A percentile compares a stretch with the other conserved stretches of the same genome.
These are phyloP conservation scores for Colletotrichum cereale DNA, from an alignment of 2,329 filamentous ascomycete species.

Conservation along the genomic window DNA sequence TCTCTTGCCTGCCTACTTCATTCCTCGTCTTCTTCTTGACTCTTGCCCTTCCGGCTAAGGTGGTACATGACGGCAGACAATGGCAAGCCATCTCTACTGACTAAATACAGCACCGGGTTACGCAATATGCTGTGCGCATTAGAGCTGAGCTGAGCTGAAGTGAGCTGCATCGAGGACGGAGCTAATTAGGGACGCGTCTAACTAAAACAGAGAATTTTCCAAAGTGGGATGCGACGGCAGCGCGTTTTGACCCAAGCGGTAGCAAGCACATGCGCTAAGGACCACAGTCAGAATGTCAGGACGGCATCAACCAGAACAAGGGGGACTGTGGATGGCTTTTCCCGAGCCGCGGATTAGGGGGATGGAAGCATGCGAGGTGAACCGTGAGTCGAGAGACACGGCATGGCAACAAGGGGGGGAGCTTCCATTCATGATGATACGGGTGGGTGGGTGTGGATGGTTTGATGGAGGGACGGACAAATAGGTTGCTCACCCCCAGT, in stretches of 20 bases:
- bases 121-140: conserved; percentile 1
- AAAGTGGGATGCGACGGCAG: conserved; percentile 21
- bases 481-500: not conserved
- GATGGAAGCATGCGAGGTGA: conserved; percentile 1
- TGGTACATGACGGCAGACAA: not conserved
- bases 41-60: not conserved
- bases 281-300: conserved; percentile 31
- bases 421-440: not conserved
- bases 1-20: not conserved
- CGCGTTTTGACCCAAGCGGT: conserved; percentile 28
- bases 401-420: conserved; percentile 28
- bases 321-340: not conserved
- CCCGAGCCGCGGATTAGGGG: not conserved
- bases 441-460: not conserved
- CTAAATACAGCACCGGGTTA: conserved; percentile 4
- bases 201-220: conserved; percentile 13
- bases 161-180: not conserved
- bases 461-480: conserved; percentile 19
- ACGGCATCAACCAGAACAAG: conserved; percentile 30
- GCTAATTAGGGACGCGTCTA: conserved; percentile 17
- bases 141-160: conserved; percentile 20
- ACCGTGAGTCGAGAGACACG: not conserved
- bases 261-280: conserved; percentile 25
- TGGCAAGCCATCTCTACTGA: conserved; percentile 20
- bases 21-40: not conserved